A percentile compares a stretch with the other conserved stretches of the same genome.
Evolutionary conservation across 108 stramenopile genomes (phyloP).

Genomic region (Schizochytrium sp.): DNA sequence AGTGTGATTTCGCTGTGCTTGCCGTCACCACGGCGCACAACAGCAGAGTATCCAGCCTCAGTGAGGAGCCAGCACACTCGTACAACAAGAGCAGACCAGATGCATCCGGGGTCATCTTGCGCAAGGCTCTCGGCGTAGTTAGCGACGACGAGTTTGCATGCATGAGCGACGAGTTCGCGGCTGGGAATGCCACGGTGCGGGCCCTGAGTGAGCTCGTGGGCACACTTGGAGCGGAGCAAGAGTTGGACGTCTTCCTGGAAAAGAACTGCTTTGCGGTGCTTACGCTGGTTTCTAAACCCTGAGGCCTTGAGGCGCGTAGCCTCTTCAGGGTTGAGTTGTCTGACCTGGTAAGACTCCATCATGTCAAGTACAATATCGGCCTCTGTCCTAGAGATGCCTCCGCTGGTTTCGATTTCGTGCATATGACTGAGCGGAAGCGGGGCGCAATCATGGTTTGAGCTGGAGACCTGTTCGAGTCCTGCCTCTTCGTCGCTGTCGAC

Average conservation of each 20-base stretch:
- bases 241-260: conserved; percentile 16
- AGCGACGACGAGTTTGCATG: conserved; percentile 42
- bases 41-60: not conserved
- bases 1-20: conserved; percentile 46
- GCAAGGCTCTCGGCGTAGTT: not conserved
- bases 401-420: not conserved
- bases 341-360: conserved; percentile 13
- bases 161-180: conserved; percentile 36
- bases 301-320: not conserved
- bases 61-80: conserved; percentile 19
- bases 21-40: conserved; percentile 41
- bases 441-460: not conserved
- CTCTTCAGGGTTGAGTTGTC: not conserved
- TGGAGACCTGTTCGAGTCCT: not conserved
- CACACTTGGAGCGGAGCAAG: not conserved
- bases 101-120: conserved; percentile 21
- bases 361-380: conserved; percentile 12
- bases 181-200: not conserved
- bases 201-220: not conserved
- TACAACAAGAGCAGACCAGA: conserved; percentile 34
- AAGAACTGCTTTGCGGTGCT: conserved; percentile 33
- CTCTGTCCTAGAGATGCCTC: not conserved
- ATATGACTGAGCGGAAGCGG: not conserved
- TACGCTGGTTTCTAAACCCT: conserved; percentile 2
- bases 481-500: not conserved